A percentile compares a stretch with the other conserved stretches of the same genome.
phyloP scores from a whole-genome alignment of 768 basidiomycete species.

The Antrodiella citrinella region DNA sequence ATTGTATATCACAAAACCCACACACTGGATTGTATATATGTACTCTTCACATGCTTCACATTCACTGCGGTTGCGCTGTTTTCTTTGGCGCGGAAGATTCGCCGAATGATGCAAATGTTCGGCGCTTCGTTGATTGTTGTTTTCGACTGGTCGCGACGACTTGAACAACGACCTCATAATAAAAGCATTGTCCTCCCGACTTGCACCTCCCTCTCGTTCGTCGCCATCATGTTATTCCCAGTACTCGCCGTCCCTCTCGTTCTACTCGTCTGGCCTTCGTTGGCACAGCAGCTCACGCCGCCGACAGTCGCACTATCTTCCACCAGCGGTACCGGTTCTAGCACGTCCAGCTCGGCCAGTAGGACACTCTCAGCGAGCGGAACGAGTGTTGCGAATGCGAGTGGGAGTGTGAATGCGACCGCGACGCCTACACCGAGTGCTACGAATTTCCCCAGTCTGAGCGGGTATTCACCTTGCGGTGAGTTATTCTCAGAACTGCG shows the following conservation, averaged over 20 bases:
- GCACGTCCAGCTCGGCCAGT: neutral
- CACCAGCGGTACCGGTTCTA: neutral
- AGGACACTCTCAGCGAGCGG: neutral
- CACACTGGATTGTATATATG: no score
- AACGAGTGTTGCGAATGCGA: neutral
- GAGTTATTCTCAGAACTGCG: neutral
- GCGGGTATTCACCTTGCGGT: slow-evolving; percentile 10
- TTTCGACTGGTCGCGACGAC: no score
- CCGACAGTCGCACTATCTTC: neutral
- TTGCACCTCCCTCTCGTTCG: no score
- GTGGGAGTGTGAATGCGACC: neutral
- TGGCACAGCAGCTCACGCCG: neutral
- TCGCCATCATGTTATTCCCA: neutral
- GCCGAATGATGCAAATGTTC: no score
- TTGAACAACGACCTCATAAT: no score
- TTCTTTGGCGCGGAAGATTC: no score
- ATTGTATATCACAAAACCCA: no score
- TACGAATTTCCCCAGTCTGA: slow-evolving; percentile 5
- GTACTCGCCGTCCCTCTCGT: slow-evolving; percentile 1
- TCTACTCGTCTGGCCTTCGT: slow-evolving; percentile 3
- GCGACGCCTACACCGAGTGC: neutral
- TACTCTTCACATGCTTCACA: no score
- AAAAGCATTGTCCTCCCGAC: no score
- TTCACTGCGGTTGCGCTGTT: no score
- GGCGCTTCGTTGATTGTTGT: no score